Conservation (phyloP, 2,329 filamentous ascomycete genomes). For the Pestalotiopsis sp. region DNA sequence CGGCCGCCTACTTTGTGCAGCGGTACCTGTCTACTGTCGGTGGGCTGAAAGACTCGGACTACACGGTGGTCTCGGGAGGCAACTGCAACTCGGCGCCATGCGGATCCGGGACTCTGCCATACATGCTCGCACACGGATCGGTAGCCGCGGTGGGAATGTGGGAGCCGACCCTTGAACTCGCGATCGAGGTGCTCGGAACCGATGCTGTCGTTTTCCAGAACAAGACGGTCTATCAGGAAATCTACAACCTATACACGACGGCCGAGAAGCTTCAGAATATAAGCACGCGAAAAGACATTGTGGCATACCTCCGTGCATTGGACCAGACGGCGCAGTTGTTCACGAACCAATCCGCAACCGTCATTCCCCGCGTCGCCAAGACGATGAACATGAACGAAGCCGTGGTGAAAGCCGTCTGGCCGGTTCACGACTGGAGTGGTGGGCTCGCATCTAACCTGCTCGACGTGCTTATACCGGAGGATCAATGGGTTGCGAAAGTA, state of each 20-base stretch:
- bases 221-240: constrained; percentile 33
- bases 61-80: constrained; percentile 28
- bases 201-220: constrained; percentile 33
- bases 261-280: constrained; percentile 32
- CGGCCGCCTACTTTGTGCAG: constrained; percentile 36
- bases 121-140: constrained; percentile 26
- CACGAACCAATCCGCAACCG: constrained; percentile 25
- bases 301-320: constrained; percentile 32
- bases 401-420: constrained; percentile 28
- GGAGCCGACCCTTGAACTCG: constrained; percentile 37
- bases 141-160: constrained; percentile 37
- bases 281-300: constrained; percentile 30
- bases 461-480: constrained; percentile 29
- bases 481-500: constrained; percentile 25
- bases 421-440: constrained; percentile 32
- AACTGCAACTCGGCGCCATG: constrained; percentile 33
- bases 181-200: constrained; percentile 26
- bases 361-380: constrained; percentile 27
- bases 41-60: constrained; percentile 30
- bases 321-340: constrained; percentile 33
- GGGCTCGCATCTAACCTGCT: constrained; percentile 27
- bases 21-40: constrained; percentile 28
- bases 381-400: constrained; percentile 26
- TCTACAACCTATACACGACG: constrained; percentile 36
- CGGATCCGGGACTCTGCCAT: constrained; percentile 29